Percentiles rank a stretch among this genome's conserved stretches.
Evolutionary conservation across 768 basidiomycete genomes (phyloP).

Genomic region (Strobilomyces confusus): DNA sequence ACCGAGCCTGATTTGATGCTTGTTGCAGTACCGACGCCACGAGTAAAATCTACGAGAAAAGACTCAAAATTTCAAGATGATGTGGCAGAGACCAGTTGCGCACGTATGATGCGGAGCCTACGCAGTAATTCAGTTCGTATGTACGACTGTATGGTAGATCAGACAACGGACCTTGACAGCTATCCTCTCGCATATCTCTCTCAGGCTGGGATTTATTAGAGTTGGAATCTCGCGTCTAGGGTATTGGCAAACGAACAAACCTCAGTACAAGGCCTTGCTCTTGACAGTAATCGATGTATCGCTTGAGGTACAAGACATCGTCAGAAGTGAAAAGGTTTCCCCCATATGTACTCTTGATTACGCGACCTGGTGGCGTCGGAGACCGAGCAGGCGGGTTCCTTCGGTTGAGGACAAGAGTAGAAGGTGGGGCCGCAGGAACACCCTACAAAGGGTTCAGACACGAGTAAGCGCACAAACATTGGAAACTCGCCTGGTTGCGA

Average conservation of each 20-base stretch:
- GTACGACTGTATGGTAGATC: neutral
- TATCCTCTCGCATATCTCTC: conserved; percentile 85
- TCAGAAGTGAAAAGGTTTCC: conserved; percentile 85
- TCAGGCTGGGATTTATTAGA: conserved; percentile 33
- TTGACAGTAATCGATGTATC: conserved; percentile 88
- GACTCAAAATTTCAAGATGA: neutral
- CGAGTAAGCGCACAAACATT: neutral
- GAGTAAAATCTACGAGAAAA: conserved; percentile 68
- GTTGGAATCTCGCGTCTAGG: conserved; percentile 25
- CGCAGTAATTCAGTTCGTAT: conserved; percentile 1
- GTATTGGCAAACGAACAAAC: conserved; percentile 33
- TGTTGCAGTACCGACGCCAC: conserved; percentile 90
- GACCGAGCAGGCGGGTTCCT: conserved; percentile 68
- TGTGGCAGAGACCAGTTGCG: conserved; percentile 14
- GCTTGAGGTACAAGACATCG: conserved; percentile 78
- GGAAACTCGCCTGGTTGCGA: conserved; percentile 47
- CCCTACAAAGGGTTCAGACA: conserved; percentile 34
- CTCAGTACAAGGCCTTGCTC: conserved; percentile 82
- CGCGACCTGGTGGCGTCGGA: conserved; percentile 77
- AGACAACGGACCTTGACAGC: conserved; percentile 62
- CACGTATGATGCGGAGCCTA: conserved; percentile 90
- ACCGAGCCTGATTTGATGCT: conserved; percentile 86
- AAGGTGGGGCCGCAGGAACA: conserved; percentile 61
- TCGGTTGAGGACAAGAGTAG: conserved; percentile 62
- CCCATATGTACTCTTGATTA: conserved; percentile 87